phyloP scores from a whole-genome alignment of 2,329 filamentous ascomycete species.

The Cladosporium sp. region DNA sequence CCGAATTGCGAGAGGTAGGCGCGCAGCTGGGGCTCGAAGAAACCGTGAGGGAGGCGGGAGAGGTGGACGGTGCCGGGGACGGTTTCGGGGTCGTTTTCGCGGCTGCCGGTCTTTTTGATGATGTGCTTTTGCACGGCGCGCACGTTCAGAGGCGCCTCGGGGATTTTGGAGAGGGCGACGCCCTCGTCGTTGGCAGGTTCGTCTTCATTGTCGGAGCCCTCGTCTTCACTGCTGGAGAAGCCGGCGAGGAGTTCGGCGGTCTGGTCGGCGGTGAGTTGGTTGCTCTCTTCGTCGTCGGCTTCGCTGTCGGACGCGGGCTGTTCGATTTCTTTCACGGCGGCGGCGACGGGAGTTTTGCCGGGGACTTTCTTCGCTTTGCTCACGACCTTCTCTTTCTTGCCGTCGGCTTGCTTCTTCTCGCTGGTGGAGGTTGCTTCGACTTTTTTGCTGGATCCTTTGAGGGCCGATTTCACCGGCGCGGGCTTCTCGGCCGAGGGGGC shows the following conservation, averaged over 20 bases:
- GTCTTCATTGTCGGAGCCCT: conserved; percentile 48
- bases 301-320: conserved; percentile 18
- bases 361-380: conserved; percentile 13
- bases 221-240: conserved; percentile 46
- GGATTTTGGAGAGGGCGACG: conserved; percentile 80
- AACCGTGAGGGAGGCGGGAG: conserved; percentile 86
- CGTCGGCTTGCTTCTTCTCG: conserved; percentile 7
- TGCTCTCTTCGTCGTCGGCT: conserved; percentile 30
- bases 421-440: conserved; percentile 5
- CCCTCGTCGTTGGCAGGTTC: conserved; percentile 75
- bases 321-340: conserved; percentile 16
- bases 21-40: conserved; percentile 95
- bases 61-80: conserved; percentile 81
- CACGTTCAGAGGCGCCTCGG: conserved; percentile 45
- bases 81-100: conserved; percentile 45
- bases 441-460: conserved; percentile 26
- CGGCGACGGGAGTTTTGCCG: conserved; percentile 15
- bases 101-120: conserved; percentile 42
- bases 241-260: conserved; percentile 49
- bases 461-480: conserved; percentile 29
- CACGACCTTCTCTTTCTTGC: conserved; percentile 10
- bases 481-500: conserved; percentile 27
- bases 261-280: conserved; percentile 40
- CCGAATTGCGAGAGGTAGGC: conserved; percentile 95
- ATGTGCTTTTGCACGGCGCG: conserved; percentile 32